Conservation (phyloP, 2,329 filamentous ascomycete genomes). For the Xylariomycetidae sp. region DNA sequence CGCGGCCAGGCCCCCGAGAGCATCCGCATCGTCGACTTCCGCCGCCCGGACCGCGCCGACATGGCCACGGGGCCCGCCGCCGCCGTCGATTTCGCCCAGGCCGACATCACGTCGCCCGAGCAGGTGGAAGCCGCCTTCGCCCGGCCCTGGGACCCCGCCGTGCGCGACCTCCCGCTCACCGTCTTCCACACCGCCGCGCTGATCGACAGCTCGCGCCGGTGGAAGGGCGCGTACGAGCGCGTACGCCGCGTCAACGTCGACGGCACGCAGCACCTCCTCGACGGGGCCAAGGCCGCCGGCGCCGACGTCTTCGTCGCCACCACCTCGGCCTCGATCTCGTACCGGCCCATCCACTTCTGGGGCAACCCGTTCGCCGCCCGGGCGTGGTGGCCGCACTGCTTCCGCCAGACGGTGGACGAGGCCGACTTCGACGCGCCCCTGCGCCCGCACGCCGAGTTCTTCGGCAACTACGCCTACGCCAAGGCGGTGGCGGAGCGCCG, state of each 20-base stretch:
- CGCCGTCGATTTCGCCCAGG: slow-evolving; percentile 33
- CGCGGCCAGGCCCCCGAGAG: slow-evolving; percentile 39
- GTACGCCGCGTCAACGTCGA: slow-evolving; percentile 38
- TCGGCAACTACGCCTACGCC: slow-evolving; percentile 38
- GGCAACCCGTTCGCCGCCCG: slow-evolving; percentile 33
- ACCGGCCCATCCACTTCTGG: slow-evolving; percentile 31
- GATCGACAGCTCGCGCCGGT: slow-evolving; percentile 38
- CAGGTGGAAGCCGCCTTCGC: slow-evolving; percentile 35
- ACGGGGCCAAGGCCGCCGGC: slow-evolving; percentile 33
- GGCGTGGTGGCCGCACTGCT: slow-evolving; percentile 31
- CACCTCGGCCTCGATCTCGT: slow-evolving; percentile 37
- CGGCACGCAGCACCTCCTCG: slow-evolving; percentile 39
- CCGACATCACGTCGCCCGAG: slow-evolving; percentile 36
- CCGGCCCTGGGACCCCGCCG: slow-evolving; percentile 33
- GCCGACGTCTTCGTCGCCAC: slow-evolving; percentile 41
- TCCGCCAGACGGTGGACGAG: slow-evolving; percentile 37
- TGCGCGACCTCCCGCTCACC: slow-evolving; percentile 37
- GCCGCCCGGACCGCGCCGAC: slow-evolving; percentile 30
- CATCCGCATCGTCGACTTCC: slow-evolving; percentile 43
- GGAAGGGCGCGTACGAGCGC: slow-evolving; percentile 30
- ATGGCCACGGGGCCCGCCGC: slow-evolving; percentile 30
- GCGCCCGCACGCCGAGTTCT: slow-evolving; percentile 34
- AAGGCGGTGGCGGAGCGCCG: slow-evolving; percentile 41
- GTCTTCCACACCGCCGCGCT: slow-evolving; percentile 45
- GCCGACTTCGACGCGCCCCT: slow-evolving; percentile 32